Base-by-base conservation (phyloP, 2,329 filamentous ascomycete species). In the Alternaria brassicae region DNA sequence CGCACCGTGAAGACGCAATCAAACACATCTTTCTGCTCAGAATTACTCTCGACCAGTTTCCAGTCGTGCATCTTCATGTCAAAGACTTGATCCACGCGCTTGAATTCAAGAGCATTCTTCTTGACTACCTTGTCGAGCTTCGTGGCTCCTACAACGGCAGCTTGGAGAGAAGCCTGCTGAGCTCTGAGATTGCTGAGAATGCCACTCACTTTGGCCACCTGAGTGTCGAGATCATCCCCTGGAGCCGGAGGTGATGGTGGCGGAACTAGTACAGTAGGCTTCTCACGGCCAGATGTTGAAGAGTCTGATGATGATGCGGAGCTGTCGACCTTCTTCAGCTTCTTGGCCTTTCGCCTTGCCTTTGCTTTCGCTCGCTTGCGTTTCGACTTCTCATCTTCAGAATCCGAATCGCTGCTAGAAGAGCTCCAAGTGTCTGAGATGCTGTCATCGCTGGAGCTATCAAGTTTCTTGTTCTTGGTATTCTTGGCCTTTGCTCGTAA, bases 1-100 rank as follows among this genome's bases (percentile, higher is more conserved):
- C 91, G 87, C 15, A 97, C 90, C 23, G 92, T 91, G 75, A 97
- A 96, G 3, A 75, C 71, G 51, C 89, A 95, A 60, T 93, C 88
- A 75, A 92, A 93, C 66, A 91, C 86, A 53, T 87, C 84, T 25
- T 86, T 85, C n/a, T 85, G 82, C 50, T 88, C 86, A 55, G 88
- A 83, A 3, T 85, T 82, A 12, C 87, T 90, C 69, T 90, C 88
- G n/a, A 85, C 87, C 34, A 89, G 82, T 72, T 88, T 89, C 80
- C 86, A 90, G 66, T 88, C 86, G 6, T 60, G 68, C 2, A 75
- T 68, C 50, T 74, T 72, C 17, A 69, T 76, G 55, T 83, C 84
- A 80, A 83, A 86, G 4, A 86, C 77, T 71, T 90, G 84, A 76
- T 91, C 88, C 1, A 91, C 86, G 36, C 88, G 83, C 76, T 90